Evolutionary conservation across 1,139 yeast genomes (phyloP), one percentile per base, ranked within the genome.

Genomic region (Hansenula lynferdii): DNA sequence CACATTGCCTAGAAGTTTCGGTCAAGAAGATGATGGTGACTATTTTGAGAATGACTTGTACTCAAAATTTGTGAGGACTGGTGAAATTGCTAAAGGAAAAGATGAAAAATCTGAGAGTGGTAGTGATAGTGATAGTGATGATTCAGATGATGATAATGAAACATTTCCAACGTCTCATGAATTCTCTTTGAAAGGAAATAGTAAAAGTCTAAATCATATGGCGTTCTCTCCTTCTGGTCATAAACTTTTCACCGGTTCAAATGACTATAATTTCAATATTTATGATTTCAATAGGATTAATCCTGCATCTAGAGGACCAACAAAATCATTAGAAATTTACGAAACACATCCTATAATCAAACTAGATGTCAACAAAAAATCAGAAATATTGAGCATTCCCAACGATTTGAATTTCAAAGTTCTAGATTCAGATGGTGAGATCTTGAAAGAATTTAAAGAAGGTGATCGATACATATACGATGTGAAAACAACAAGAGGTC

Each of bases 381-480:
- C 19, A 7, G 29, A 36, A 10, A 28, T 45, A 1, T 31, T 47
- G 1, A 31, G 39, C 1, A 26, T 49, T 3, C 28, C 44, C 2
- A 26, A 38, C 11, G 42, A 38, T 8, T 35, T 42, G 3, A 23
- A 34, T 14, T 47, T 53, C 40, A 49, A 47, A 28, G 18, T 50
- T 2, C 30, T 48, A 3, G 33, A 37, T 14, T 10, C 33, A 0
- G 32, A 42, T 9, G 55, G 57, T 9, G 30, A 31, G 3, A 42
- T 26, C 3, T 12, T 42, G 4, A 33, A 42, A 20, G 38, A 39
- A 29, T 51, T 53, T 16, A 40, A 20, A 11, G 28, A 32, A 23
- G 59, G 58, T 31, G 58, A 54, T 36, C 39, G 43, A 3, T 49
- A 47, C 33, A 38, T 56, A 15, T 53, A 49, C 19, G 58, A 56